Evolutionary conservation across 768 basidiomycete species (phyloP), one percentile per base, ranked within the genome.

Genomic region (Hemileccinum impolitum): DNA sequence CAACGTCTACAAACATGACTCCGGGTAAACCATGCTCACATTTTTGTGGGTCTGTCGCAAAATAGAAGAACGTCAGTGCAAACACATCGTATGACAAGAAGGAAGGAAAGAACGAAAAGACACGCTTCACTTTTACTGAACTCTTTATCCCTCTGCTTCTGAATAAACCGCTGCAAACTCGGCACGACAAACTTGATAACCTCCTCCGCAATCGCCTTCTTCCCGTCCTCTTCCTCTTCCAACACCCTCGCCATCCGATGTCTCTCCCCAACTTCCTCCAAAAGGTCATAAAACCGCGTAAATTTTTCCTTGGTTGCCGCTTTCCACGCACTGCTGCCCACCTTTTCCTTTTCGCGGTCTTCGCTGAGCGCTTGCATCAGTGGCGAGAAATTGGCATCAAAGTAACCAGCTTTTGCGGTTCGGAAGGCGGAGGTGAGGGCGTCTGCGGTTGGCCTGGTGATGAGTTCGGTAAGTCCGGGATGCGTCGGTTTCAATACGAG

Each of bases 401-500:
- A 90, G 66, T 93, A 93, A 4, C 75, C 84, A 9, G 89, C 87
- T 65, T 90, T 90, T 37, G 90, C 85, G 1, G 82, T 90, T 32
- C 89, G 81, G 70, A 83, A 88, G 51, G 79, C 81, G 6, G 83
- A 84, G 52, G 80, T 78, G 25, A 93, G 73, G 17, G 74, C 55
- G 18, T 89, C 85, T 39, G 78, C 70, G 0, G 86, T 76, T 1
- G 82, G 76, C 25, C 76, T 76, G 12, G 87, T 80, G 32, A 92
- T 67, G 12, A 89, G 64, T 9, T 73, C 61, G 14, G 70, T 64
- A 3, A 86, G 67, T 0, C 67, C 64, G 1, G 75, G 67, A 51
- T 80, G 70, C 14, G 66, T 62, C 0, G 84, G 83, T 28, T 76
- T 69, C 18, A 76, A 50, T 21, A 90, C 65, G 26, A 90, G 72